These are phyloP conservation scores for Venturia aucupariae DNA, from an alignment of 2,329 filamentous ascomycete genomes.

Conservation along the genomic window DNA sequence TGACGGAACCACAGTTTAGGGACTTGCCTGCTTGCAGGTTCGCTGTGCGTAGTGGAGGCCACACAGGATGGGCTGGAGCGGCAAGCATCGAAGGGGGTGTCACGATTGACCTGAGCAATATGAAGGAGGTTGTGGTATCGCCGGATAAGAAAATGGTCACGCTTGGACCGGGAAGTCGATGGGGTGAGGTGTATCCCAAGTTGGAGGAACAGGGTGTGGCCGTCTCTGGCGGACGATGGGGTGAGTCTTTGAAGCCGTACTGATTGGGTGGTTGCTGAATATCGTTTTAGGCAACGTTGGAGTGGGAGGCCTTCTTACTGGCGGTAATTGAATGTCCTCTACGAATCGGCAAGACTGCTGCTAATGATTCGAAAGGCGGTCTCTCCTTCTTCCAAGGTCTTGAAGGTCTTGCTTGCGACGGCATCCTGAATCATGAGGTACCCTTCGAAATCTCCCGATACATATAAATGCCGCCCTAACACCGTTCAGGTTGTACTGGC, in stretches of 20 bases:
- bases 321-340: slow-evolving; percentile 19
- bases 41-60: slow-evolving; percentile 14
- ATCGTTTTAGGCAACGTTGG: slow-evolving; percentile 23
- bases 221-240: slow-evolving; percentile 25
- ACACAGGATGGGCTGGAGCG: slow-evolving; percentile 11
- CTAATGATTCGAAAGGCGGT: slow-evolving; percentile 19
- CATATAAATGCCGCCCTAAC: background rate
- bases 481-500: slow-evolving; percentile 24
- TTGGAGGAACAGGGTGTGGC: slow-evolving; percentile 11
- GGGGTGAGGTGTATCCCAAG: slow-evolving; percentile 16
- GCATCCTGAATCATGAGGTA: slow-evolving; percentile 24
- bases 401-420: slow-evolving; percentile 26
- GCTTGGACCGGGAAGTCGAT: slow-evolving; percentile 6
- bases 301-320: slow-evolving; percentile 28
- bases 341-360: background rate
- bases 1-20: slow-evolving; percentile 1
- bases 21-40: slow-evolving; percentile 9
- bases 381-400: slow-evolving; percentile 26
- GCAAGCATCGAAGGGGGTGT: slow-evolving; percentile 14
- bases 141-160: slow-evolving; percentile 3
- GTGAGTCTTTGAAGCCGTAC: background rate
- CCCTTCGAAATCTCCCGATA: background rate
- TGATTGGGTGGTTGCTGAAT: background rate
- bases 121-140: slow-evolving; percentile 8
- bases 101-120: slow-evolving; percentile 14